These are phyloP conservation scores for Acer campestre DNA, from an alignment of 345 rosid genomes.

Conservation along the genomic window DNA sequence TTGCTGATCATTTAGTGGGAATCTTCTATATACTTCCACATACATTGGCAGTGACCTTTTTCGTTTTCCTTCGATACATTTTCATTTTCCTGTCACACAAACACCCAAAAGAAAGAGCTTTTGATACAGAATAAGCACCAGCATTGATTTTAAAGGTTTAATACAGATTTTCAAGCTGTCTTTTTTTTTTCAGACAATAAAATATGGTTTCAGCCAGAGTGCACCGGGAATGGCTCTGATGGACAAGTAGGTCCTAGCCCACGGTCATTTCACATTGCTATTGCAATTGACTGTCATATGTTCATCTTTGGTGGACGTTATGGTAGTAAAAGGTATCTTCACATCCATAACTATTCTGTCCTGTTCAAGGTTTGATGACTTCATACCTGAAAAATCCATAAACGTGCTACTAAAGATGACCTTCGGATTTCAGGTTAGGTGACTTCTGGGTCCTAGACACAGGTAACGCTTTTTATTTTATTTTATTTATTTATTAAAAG, in stretches of 20 bases:
- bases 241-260: slow-evolving; percentile 86
- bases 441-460: slow-evolving; percentile 99
- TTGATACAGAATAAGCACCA: neutral
- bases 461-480: slow-evolving; percentile 39
- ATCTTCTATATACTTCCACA: neutral
- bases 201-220: slow-evolving; percentile 90
- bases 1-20: neutral
- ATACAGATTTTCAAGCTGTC: neutral
- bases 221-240: slow-evolving; percentile 80
- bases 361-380: neutral
- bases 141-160: neutral
- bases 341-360: neutral
- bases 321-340: slow-evolving; percentile 66
- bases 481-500: neutral
- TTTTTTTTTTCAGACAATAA: slow-evolving; percentile 61
- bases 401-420: slow-evolving; percentile 14
- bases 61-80: neutral
- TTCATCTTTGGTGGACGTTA: slow-evolving; percentile 96
- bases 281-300: slow-evolving; percentile 91
- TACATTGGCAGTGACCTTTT: neutral
- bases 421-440: slow-evolving; percentile 65
- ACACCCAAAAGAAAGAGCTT: neutral
- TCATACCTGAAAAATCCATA: neutral
- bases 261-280: slow-evolving; percentile 93
- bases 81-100: neutral